Evolutionary conservation across 2,329 filamentous ascomycete species (phyloP).

Genomic region (Botrytis medusae): DNA sequence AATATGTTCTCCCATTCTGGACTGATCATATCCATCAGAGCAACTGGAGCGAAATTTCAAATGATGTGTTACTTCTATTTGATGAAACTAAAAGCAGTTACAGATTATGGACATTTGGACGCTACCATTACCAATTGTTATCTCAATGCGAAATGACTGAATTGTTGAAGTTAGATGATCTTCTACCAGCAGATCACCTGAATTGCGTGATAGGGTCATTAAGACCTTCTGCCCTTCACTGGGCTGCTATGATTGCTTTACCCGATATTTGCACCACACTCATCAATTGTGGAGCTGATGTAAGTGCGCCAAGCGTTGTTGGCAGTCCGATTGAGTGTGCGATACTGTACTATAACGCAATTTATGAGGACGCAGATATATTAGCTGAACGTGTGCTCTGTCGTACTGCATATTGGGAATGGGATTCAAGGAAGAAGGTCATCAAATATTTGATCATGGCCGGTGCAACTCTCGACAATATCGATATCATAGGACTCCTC

Average conservation of each 20-base stretch:
- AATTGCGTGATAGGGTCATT: not conserved
- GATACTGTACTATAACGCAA: rapidly evolving
- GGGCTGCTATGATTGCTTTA: not conserved
- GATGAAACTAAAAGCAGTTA: not conserved
- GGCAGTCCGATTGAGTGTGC: not conserved
- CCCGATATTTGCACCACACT: not conserved
- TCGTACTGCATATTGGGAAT: rapidly evolving
- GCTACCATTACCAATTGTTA: not conserved
- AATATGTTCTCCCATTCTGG: not conserved
- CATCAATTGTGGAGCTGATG: not conserved
- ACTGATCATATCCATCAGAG: rapidly evolving
- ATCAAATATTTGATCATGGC: not conserved
- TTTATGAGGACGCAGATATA: not conserved
- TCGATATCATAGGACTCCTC: not conserved
- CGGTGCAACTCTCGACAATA: not conserved
- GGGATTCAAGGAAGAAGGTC: not conserved
- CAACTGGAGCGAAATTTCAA: not conserved
- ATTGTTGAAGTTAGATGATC: too few species aligned
- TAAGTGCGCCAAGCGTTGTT: not conserved
- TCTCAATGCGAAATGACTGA: rapidly evolving
- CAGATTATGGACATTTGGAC: not conserved
- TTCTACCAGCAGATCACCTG: not conserved
- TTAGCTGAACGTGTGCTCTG: rapidly evolving
- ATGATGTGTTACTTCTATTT: not conserved
- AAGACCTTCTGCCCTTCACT: constrained; percentile 4